Percentiles rank a stretch among this genome's conserved stretches.
phyloP scores from a whole-genome alignment of 352 stramenopile species.

The Phytophthora aleatoria region DNA sequence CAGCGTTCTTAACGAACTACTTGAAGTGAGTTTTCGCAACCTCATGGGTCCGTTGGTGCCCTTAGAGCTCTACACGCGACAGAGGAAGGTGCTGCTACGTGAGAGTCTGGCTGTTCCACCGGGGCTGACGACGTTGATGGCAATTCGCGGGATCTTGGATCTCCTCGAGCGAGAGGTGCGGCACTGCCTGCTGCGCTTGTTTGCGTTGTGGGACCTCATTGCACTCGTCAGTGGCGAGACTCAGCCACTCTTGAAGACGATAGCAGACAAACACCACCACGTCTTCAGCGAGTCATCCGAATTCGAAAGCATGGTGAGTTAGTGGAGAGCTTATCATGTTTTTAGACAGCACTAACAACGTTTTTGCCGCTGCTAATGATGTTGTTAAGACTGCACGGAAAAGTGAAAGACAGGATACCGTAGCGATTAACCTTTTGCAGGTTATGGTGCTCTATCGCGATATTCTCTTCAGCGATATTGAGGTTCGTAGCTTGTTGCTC shows the following conservation, averaged over 20 bases:
- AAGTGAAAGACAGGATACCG: slow-evolving; percentile 40
- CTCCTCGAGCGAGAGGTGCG: slow-evolving; percentile 52
- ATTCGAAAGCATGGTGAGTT: slow-evolving; percentile 64
- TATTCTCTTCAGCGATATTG: slow-evolving; percentile 72
- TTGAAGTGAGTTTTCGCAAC: slow-evolving; percentile 74
- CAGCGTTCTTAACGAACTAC: slow-evolving; percentile 55
- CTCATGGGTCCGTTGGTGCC: slow-evolving; percentile 60
- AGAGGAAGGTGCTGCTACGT: slow-evolving; percentile 41
- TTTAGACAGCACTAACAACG: background rate
- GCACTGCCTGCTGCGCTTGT: slow-evolving; percentile 56
- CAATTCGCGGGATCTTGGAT: slow-evolving; percentile 52
- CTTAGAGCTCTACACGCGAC: slow-evolving; percentile 46
- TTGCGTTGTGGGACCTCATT: slow-evolving; percentile 60
- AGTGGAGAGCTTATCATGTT: background rate
- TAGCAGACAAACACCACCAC: slow-evolving; percentile 58
- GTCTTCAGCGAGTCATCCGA: slow-evolving; percentile 68
- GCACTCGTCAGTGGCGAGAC: slow-evolving; percentile 38
- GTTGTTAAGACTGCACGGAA: slow-evolving; percentile 44
- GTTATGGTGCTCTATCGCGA: slow-evolving; percentile 70
- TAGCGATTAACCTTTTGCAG: slow-evolving; percentile 57
- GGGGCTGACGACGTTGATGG: slow-evolving; percentile 45
- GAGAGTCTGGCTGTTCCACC: slow-evolving; percentile 47
- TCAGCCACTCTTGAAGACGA: slow-evolving; percentile 45
- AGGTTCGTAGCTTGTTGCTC: slow-evolving; percentile 34
- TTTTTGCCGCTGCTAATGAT: background rate